These are phyloP conservation scores for Alternaria triticimaculans DNA, from an alignment of 2,329 filamentous ascomycete genomes.

Conservation along the genomic window DNA sequence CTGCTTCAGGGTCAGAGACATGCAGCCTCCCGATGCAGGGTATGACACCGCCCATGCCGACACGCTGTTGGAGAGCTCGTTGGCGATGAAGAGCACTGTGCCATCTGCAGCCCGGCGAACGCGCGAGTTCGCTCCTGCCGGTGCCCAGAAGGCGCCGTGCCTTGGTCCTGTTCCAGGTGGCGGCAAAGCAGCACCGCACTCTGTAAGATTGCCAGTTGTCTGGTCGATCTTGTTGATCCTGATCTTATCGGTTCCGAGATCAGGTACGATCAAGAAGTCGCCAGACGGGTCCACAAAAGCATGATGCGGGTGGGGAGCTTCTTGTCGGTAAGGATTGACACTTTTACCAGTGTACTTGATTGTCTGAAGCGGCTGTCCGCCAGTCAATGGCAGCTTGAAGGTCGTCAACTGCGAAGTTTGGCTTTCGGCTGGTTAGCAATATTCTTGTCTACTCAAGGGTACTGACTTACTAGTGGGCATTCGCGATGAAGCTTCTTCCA, in stretches of 20 bases:
- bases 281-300: conserved; percentile 59
- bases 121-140: conserved; percentile 24
- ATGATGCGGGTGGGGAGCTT: conserved; percentile 63
- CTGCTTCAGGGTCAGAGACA: conserved; percentile 39
- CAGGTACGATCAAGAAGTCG: conserved; percentile 58
- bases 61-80: conserved; percentile 45
- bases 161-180: conserved; percentile 60
- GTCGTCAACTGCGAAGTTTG: conserved; percentile 42
- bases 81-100: conserved; percentile 40
- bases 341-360: conserved; percentile 49
- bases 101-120: conserved; percentile 25
- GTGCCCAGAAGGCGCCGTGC: conserved; percentile 60
- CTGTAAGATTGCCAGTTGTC: conserved; percentile 54
- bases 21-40: conserved; percentile 34
- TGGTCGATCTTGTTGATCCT: conserved; percentile 61
- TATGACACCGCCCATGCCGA: conserved; percentile 41
- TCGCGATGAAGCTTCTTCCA: conserved; percentile 40
- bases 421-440: conserved; percentile 17
- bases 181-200: conserved; percentile 54
- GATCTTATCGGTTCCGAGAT: conserved; percentile 63
- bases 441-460: fast-evolving
- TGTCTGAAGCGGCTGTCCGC: conserved; percentile 35
- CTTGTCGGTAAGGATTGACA: conserved; percentile 58
- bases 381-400: conserved; percentile 44
- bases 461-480: conserved; percentile 39